Conservation (phyloP, 768 basidiomycete species). For the Galerina sulciceps region DNA sequence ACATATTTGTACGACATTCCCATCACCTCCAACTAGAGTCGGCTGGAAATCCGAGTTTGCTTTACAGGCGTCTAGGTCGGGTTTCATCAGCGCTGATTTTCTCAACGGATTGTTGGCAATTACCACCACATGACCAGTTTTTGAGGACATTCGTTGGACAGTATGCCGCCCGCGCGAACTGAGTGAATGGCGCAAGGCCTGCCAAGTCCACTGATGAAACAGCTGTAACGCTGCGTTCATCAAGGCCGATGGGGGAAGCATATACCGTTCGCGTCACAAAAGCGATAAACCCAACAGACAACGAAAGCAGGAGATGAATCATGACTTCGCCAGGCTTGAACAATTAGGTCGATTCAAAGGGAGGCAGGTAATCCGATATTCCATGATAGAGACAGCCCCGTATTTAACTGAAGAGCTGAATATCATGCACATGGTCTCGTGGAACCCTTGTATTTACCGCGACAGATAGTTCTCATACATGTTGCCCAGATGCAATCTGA, state of each 20-base stretch:
- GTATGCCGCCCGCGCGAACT: slow-evolving; percentile 38
- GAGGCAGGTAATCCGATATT: no score
- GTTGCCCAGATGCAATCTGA: no score
- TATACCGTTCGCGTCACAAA: slow-evolving; percentile 2
- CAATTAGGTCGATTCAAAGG: no score
- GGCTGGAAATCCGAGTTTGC: slow-evolving; percentile 34
- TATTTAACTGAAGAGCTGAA: slow-evolving; percentile 3
- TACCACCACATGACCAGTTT: slow-evolving; percentile 35
- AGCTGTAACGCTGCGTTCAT: slow-evolving; percentile 23
- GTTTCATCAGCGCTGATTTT: background rate
- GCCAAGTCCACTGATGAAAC: slow-evolving; percentile 14
- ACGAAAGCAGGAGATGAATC: slow-evolving; percentile 7
- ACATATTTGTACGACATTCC: slow-evolving; percentile 37
- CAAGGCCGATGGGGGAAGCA: slow-evolving; percentile 20
- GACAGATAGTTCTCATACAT: background rate
- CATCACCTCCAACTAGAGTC: slow-evolving; percentile 35
- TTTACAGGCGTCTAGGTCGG: slow-evolving; percentile 30
- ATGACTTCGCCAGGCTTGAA: background rate
- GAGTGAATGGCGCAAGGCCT: slow-evolving; percentile 30
- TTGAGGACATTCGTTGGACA: slow-evolving; percentile 30
- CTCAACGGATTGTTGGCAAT: slow-evolving; percentile 22
- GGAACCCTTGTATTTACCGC: background rate
- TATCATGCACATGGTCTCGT: slow-evolving; percentile 12
- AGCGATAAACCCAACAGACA: background rate
- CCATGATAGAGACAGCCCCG: background rate